phyloP scores from a whole-genome alignment of 768 basidiomycete species.

The Leucogyrophana mollusca region DNA sequence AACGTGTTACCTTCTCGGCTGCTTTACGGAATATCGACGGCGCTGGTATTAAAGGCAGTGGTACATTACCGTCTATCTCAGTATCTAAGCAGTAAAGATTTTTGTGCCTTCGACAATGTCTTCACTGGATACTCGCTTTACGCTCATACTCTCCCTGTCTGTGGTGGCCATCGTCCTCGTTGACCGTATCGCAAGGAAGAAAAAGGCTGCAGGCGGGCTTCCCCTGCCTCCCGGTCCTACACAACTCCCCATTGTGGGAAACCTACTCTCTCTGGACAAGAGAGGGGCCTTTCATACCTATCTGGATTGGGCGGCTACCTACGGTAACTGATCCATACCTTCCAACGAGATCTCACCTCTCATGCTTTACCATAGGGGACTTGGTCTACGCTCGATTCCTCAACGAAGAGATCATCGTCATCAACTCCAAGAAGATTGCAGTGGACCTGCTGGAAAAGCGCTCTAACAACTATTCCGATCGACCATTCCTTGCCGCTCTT shows the following conservation, averaged over 20 bases:
- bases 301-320: neutral
- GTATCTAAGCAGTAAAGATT: too few species aligned
- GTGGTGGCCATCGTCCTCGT: neutral
- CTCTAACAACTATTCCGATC: slow-evolving; percentile 5
- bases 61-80: too few species aligned
- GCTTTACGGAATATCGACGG: too few species aligned
- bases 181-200: neutral
- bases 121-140: neutral
- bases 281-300: slow-evolving; percentile 4
- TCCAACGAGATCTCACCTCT: too few species aligned
- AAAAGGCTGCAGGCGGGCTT: neutral
- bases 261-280: neutral
- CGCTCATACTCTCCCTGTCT: neutral
- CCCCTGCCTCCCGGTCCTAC: slow-evolving; percentile 4
- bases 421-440: neutral
- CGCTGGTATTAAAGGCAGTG: too few species aligned
- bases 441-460: slow-evolving; percentile 4
- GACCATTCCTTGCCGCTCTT: slow-evolving; percentile 2
- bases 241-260: slow-evolving; percentile 3
- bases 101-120: too few species aligned
- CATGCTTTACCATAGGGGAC: neutral
- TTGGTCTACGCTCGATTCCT: neutral
- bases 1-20: too few species aligned
- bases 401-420: neutral
- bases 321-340: neutral